Evolutionary conservation across 495 filamentous ascomycete species (phyloP), one percentile per base, ranked within the genome.

Genomic region (Penicillium coffeae): DNA sequence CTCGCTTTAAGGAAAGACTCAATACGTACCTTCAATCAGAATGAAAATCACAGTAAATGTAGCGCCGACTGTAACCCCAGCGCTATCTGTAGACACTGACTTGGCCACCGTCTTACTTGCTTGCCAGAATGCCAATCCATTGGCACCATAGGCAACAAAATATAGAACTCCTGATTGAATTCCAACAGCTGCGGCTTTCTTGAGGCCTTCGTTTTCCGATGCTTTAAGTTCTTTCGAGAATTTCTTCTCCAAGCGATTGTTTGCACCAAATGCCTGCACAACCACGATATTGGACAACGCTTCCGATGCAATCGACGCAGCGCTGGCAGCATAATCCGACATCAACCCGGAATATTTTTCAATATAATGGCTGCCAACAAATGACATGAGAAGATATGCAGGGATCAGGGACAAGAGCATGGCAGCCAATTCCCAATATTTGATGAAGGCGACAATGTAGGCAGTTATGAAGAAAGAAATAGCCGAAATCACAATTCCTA

Each of bases 81-180:
- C 36, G 13, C 46, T 30, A 13, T 59, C 58, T 4, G 59, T 61
- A 6, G 64, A 64, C 20, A 78, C 69, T 8, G 71, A 66, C 43
- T 73, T 58, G 15, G 76, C 78, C 42, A 85, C 74, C 13, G 68
- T 68, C 32, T 61, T 63, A 49, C 75, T 78, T 14, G 82, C 84
- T 54, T 86, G 77, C 81, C 80, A 87, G 48, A 84, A 86, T 1
- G 83, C 83, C 14, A 87, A 63, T 33, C 76, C 83, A 54, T 84
- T 84, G 2, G 79, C 83, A 12, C 77, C 71, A 51, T 81, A 85
- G 7, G 79, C 79, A 46, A 85, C 76, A 48, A 87, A 86, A 51
- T 85, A 87, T 16, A 87, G 59, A 15, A 81, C 52, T n/a, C 83
- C 82, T n/a, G 80, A 72, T 47, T 85, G 81, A 1, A 79, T 63